Base-by-base conservation (phyloP, 148 eudicot species). In the Suaeda aralocaspica region DNA sequence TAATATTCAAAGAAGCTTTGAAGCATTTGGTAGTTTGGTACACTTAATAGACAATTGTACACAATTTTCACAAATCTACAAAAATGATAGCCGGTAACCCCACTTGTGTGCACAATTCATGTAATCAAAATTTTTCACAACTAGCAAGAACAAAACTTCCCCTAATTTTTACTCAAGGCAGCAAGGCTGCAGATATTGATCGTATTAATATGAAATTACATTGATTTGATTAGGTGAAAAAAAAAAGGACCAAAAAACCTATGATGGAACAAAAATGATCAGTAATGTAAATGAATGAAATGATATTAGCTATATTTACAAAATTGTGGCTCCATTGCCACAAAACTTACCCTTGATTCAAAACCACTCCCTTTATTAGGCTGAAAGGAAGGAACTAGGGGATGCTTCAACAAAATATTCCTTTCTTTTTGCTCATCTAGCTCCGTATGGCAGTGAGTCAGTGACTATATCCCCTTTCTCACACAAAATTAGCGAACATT, bases 281-380 rank as follows among this genome's bases (percentile, higher is more conserved):
- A 44, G 66, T 45, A 50, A 50, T 62, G 59, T 62, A 65, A 73
- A 76, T 71, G 72, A 79, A 79, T 80, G 75, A 72, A 72, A 78
- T 64, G 66, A 46, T 45, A 64, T 77, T 62, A 66, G 26, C 50
- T 72, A 65, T 78, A 84, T 84, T 59, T 82, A 85, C 85, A 85
- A 44, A 76, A 75, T 31, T 34, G 67, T 45, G 76, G 76, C 78
- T 50, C 22, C 61, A 74, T 50, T 55, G 81, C 77, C 80, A 70
- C 74, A 50, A 69, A 75, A 61, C 69, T 67, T 72, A 25, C 74
- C 58, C 50, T 36, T 44, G n/a, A 63, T 11, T 56, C 74, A 51
- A 45, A 51, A 50, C 30, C 46, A 10, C 49, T 59, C 53, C 48
- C 71, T 72, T 80, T 78, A 77, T 72, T 76, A 48, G 80, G 74